These are phyloP conservation scores for Ampelomyces quisqualis DNA, from an alignment of 2,329 filamentous ascomycete genomes.

Conservation along the genomic window DNA sequence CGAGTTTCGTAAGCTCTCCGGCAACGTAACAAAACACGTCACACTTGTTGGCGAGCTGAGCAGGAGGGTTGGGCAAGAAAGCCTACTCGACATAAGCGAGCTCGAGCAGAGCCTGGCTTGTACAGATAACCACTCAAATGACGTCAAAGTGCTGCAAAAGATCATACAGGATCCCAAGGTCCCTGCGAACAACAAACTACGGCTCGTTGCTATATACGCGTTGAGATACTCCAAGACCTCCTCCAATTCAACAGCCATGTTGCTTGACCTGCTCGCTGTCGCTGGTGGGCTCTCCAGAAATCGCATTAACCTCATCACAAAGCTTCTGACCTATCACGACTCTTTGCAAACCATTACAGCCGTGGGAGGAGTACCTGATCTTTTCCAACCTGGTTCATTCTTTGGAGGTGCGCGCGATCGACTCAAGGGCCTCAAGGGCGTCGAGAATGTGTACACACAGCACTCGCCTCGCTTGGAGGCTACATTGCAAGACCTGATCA, in stretches of 20 bases:
- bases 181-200: slow-evolving; percentile 78
- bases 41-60: slow-evolving; percentile 93
- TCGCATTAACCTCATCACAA: slow-evolving; percentile 75
- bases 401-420: slow-evolving; percentile 85
- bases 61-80: slow-evolving; percentile 80
- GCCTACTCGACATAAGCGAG: slow-evolving; percentile 92
- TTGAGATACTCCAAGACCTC: slow-evolving; percentile 87
- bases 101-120: slow-evolving; percentile 95
- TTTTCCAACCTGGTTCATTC: slow-evolving; percentile 85
- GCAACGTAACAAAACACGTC: slow-evolving; percentile 98
- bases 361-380: slow-evolving; percentile 79
- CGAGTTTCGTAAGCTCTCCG: slow-evolving; percentile 93
- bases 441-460: slow-evolving; percentile 98
- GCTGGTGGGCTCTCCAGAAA: slow-evolving; percentile 77
- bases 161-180: slow-evolving; percentile 80
- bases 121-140: slow-evolving; percentile 88
- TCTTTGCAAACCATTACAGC: slow-evolving; percentile 75
- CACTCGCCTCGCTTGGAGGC: slow-evolving; percentile 86
- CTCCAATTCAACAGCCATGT: slow-evolving; percentile 77
- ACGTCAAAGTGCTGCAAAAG: slow-evolving; percentile 88
- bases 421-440: slow-evolving; percentile 92
- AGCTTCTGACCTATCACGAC: slow-evolving; percentile 80
- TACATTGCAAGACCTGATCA: slow-evolving; percentile 89
- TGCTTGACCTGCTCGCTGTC: slow-evolving; percentile 82
- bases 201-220: slow-evolving; percentile 90